A percentile compares a stretch with the other conserved stretches of the same genome.
Conservation (phyloP, 495 filamentous ascomycete genomes). For the Aspergillus sclerotioniger region DNA sequence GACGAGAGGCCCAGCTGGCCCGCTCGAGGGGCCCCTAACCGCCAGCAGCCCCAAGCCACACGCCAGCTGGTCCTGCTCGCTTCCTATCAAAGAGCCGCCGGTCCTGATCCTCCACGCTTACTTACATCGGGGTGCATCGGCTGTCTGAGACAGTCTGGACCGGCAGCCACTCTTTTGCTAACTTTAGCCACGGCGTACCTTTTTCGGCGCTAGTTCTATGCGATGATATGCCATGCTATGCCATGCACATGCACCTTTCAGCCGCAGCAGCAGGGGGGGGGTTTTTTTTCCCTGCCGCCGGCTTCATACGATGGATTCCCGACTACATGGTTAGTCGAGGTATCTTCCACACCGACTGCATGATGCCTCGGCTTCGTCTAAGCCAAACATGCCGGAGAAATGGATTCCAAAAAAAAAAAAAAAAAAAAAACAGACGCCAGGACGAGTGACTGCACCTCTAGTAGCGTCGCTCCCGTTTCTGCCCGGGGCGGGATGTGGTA, state of each 20-base stretch:
- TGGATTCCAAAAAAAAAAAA: no score
- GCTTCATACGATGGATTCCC: no score
- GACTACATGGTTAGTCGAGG: no score
- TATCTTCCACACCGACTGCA: no score
- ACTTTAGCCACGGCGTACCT: background rate
- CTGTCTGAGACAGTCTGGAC: no score
- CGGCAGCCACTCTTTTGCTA: background rate
- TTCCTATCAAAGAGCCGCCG: background rate
- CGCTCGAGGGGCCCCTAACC: background rate
- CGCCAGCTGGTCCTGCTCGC: background rate
- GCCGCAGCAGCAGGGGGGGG: background rate
- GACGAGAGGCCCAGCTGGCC: background rate
- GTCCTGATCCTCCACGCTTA: background rate
- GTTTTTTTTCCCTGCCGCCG: no score
- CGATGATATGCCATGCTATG: background rate
- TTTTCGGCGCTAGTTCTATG: background rate
- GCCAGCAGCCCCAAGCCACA: background rate
- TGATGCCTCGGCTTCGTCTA: no score
- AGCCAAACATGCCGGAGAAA: no score
- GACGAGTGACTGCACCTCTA: no score
- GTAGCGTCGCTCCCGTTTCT: no score
- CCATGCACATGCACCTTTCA: conserved; percentile 1
- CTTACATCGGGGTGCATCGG: background rate
- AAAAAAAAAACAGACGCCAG: no score
- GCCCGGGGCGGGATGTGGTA: no score